phyloP scores from a whole-genome alignment of 306 rosid species.

The Myrica gale region DNA sequence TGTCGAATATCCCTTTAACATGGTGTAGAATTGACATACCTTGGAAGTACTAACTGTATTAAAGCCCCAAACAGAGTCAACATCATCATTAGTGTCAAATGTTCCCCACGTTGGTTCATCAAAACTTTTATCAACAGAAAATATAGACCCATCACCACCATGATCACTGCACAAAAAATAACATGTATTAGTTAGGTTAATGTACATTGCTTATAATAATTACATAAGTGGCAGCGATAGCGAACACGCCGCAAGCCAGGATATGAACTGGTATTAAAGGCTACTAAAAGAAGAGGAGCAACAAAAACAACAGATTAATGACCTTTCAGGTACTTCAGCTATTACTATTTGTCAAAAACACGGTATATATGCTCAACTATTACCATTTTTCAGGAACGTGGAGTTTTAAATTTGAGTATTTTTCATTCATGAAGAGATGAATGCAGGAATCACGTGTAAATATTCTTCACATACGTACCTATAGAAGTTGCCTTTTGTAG shows the following conservation, averaged over 20 bases:
- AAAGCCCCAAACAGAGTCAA: constrained; percentile 91
- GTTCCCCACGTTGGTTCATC: constrained; percentile 90
- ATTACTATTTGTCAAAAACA: not conserved
- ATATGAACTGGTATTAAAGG: not conserved
- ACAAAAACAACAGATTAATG: not conserved
- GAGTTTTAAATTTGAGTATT: not conserved
- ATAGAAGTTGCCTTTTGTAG: not conserved
- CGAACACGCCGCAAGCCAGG: not conserved
- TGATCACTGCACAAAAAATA: constrained; percentile 59
- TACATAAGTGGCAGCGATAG: not conserved
- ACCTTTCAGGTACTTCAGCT: not conserved
- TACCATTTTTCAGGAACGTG: not conserved
- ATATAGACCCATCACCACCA: constrained; percentile 59
- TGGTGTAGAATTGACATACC: constrained; percentile 44
- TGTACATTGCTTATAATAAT: constrained; percentile 15
- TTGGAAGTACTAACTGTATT: constrained; percentile 51
- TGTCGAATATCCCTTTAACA: not conserved
- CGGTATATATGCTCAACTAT: not conserved
- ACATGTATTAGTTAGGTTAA: constrained; percentile 16
- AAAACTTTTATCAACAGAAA: constrained; percentile 64
- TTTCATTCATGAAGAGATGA: not conserved
- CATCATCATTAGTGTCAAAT: constrained; percentile 74
- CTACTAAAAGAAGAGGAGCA: not conserved
- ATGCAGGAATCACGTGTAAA: not conserved
- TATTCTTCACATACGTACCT: not conserved